These are phyloP conservation scores for Chenopodium suecicum DNA, from an alignment of 148 eudicot genomes.

Conservation along the genomic window DNA sequence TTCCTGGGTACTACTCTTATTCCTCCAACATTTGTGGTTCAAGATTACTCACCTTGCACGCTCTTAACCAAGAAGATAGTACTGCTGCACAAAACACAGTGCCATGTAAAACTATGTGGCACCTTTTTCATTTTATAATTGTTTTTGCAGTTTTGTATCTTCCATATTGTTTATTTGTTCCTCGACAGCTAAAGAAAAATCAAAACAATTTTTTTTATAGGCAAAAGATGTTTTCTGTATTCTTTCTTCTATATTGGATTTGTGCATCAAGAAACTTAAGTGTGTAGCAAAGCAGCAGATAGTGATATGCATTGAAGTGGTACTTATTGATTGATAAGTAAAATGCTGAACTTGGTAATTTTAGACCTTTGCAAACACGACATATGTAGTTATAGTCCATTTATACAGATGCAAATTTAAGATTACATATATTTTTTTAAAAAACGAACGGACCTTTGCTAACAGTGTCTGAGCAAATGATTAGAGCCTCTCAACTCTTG, in stretches of 20 bases:
- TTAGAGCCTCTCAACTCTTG: no score
- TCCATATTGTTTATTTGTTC: conserved; percentile 3
- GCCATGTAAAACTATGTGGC: conserved; percentile 35
- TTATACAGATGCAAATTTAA: no score
- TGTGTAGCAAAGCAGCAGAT: not conserved
- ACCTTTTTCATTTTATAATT: conserved; percentile 12
- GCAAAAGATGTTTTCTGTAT: not conserved
- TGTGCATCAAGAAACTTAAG: not conserved
- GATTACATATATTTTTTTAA: no score
- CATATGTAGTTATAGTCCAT: no score
- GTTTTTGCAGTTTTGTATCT: conserved; percentile 4
- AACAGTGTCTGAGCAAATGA: no score
- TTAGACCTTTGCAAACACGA: no score
- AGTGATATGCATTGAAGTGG: no score
- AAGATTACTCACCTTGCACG: not conserved
- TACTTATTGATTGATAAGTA: no score
- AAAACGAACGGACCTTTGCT: no score
- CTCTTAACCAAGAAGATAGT: not conserved
- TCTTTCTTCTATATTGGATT: not conserved
- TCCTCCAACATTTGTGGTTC: conserved; percentile 12
- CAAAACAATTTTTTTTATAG: not conserved
- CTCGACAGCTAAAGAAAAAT: not conserved
- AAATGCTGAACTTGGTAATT: no score
- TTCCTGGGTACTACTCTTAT: conserved; percentile 1
- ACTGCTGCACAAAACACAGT: conserved; percentile 6